Conservation (phyloP, 176 grass and related monocot genomes). For the Panicum miliaceum region DNA sequence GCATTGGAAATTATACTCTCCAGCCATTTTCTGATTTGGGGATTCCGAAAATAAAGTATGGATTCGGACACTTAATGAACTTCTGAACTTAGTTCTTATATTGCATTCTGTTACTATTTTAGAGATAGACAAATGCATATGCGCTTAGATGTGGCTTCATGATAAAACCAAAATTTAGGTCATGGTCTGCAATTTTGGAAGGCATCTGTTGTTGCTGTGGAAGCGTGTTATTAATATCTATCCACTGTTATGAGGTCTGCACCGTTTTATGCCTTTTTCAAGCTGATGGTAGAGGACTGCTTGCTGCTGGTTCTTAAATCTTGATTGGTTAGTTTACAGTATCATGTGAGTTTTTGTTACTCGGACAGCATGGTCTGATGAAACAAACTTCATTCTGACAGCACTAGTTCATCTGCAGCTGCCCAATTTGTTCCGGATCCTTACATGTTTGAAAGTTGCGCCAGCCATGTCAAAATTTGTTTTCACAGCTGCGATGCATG, state of each 20-base stretch:
- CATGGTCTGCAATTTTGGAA: slow-evolving; percentile 24
- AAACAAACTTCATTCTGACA: slow-evolving; percentile 7
- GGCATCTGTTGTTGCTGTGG: not conserved
- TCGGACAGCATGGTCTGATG: not conserved
- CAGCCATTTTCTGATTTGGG: slow-evolving; percentile 14
- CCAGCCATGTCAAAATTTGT: not conserved
- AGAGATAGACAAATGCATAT: not conserved
- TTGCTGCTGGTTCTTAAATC: not conserved
- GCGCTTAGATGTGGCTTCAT: not conserved
- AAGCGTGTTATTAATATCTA: not conserved
- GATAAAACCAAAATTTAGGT: not conserved
- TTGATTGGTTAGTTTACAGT: not conserved
- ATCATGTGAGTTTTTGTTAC: slow-evolving; percentile 23
- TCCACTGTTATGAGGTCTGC: slow-evolving; percentile 1
- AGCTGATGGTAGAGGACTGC: slow-evolving; percentile 2
- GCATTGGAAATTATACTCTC: not conserved
- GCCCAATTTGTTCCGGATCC: not conserved
- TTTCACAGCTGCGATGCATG: not conserved
- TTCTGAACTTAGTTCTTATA: not conserved
- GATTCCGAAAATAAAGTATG: not conserved
- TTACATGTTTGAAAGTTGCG: slow-evolving; percentile 17
- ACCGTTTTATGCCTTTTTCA: not conserved
- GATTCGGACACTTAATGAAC: slow-evolving; percentile 5
- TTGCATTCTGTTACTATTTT: not conserved
- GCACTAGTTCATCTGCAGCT: slow-evolving; percentile 24